Conservation (phyloP, 768 basidiomycete genomes). For the Naganishia friedmannii region DNA sequence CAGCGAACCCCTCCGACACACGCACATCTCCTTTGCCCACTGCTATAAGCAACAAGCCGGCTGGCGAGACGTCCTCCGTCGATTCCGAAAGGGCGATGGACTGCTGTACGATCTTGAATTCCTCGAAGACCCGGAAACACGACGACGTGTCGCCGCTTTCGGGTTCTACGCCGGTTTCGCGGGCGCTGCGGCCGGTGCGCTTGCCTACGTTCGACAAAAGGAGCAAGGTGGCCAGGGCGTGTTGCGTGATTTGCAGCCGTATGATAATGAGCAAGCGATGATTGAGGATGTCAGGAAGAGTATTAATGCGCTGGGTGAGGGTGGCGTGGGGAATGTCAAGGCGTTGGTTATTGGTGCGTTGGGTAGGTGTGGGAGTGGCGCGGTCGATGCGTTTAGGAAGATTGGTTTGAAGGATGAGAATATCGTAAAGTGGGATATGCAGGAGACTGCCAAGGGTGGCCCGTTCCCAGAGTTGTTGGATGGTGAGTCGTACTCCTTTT, state of each 20-base stretch:
- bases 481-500: conserved; percentile 45
- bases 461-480: conserved; percentile 93
- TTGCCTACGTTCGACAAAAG: conserved; percentile 70
- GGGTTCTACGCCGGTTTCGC: conserved; percentile 98
- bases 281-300: conserved; percentile 66
- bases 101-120: conserved; percentile 95
- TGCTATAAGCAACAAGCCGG: conserved; percentile 95
- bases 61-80: conserved; percentile 78
- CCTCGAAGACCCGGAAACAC: conserved; percentile 71
- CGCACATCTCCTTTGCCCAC: conserved; percentile 96
- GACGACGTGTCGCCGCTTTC: conserved; percentile 89
- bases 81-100: conserved; percentile 76
- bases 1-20: conserved; percentile 75
- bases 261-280: conserved; percentile 79
- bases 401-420: conserved; percentile 88
- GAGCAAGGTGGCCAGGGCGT: conserved; percentile 56
- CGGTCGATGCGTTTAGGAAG: conserved; percentile 91
- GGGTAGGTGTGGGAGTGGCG: conserved; percentile 89
- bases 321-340: conserved; percentile 57
- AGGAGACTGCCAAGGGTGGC: conserved; percentile 92
- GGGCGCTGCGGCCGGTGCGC: conserved; percentile 77
- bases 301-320: conserved; percentile 61
- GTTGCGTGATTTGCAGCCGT: conserved; percentile 73
- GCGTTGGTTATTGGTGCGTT: conserved; percentile 94
- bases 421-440: conserved; percentile 96